These are phyloP conservation scores for Aspergillus versicolor DNA, from an alignment of 2,329 filamentous ascomycete species.

Conservation along the genomic window DNA sequence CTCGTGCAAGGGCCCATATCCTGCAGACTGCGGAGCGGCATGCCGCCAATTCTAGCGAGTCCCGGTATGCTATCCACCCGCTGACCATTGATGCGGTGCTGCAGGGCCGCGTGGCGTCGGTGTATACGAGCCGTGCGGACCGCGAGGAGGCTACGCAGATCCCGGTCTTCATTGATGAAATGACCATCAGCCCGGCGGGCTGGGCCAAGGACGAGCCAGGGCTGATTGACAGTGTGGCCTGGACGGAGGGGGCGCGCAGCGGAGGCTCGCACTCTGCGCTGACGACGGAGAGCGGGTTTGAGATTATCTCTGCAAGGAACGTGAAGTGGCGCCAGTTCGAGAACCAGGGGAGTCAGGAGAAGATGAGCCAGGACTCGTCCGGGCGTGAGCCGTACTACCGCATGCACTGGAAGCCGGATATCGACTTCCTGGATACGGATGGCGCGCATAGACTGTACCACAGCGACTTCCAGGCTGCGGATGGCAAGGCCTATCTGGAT, in stretches of 20 bases:
- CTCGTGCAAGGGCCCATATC: not conserved
- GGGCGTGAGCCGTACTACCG: not conserved
- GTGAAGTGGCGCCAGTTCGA: constrained; percentile 1
- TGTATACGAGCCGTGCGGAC: not conserved
- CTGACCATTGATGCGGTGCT: not conserved
- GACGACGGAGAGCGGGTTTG: not conserved
- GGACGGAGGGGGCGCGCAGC: not conserved
- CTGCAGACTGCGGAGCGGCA: not conserved
- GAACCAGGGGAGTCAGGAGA: not conserved
- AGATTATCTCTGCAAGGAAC: not conserved
- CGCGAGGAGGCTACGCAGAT: not conserved
- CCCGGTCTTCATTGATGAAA: not conserved
- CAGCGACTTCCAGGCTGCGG: not conserved
- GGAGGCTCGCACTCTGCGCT: not conserved
- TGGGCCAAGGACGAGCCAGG: not conserved
- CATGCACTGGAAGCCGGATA: constrained; percentile 2
- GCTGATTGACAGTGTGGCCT: not conserved
- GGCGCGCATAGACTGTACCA: not conserved
- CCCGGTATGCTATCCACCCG: not conserved
- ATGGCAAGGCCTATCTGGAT: not conserved
- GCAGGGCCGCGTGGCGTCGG: not conserved
- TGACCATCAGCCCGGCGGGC: not conserved
- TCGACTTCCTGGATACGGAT: not conserved
- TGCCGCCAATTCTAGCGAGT: not conserved
- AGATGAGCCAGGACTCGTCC: not conserved